Conservation (phyloP, 345 rosid species). For the Eutrema yunnanense region DNA sequence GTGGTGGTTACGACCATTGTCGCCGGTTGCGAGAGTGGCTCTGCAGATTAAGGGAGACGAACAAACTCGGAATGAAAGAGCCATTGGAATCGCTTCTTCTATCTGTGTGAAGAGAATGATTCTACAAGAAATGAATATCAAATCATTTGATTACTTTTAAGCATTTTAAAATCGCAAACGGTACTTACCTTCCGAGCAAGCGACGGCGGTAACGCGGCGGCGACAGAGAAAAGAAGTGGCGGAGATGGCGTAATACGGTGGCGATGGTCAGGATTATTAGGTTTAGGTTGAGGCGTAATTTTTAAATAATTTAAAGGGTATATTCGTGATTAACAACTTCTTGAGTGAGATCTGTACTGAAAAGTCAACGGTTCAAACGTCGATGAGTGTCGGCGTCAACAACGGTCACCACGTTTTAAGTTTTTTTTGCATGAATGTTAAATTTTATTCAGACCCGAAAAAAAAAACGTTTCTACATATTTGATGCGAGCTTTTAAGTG, state of each 20-base stretch:
- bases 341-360: not conserved
- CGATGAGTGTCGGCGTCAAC: constrained; percentile 16
- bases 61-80: constrained; percentile 27
- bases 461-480: too few species aligned
- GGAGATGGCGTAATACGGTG: not conserved
- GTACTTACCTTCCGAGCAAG: not conserved
- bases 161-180: not conserved
- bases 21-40: constrained; percentile 11
- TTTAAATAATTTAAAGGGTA: not conserved
- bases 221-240: too few species aligned
- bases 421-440: too few species aligned
- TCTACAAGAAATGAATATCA: too few species aligned
- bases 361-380: not conserved
- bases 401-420: not conserved
- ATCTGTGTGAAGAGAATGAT: not conserved
- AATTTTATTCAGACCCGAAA: too few species aligned
- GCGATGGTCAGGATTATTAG: not conserved
- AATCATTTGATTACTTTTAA: not conserved
- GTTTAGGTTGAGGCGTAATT: not conserved
- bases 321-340: not conserved
- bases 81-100: constrained; percentile 26
- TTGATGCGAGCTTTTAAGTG: too few species aligned
- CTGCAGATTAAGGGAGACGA: constrained; percentile 35
- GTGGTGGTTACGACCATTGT: constrained; percentile 25
- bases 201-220: not conserved